Conservation (phyloP, 2,329 filamentous ascomycete species). For the Alternaria brassicae region DNA sequence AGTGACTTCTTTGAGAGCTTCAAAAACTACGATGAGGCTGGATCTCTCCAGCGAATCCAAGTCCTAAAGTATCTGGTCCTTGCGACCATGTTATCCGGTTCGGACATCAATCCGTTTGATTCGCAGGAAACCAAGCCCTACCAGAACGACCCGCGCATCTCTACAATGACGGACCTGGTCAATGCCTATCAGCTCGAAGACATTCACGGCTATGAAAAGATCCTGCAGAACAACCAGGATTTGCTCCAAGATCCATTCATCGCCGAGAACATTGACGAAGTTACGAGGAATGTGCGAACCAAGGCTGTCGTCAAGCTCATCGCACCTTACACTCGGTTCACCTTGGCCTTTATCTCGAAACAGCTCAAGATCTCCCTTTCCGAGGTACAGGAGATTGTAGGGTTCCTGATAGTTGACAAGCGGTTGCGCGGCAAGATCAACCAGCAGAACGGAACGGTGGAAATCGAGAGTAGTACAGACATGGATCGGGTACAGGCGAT, state of each 20-base stretch:
- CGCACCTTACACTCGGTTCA: constrained; percentile 93
- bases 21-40: constrained; percentile 97
- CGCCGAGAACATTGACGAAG: constrained; percentile 98
- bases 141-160: constrained; percentile 91
- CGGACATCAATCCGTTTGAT: constrained; percentile 97
- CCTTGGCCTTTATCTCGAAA: constrained; percentile 83
- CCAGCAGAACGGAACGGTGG: constrained; percentile 82
- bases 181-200: constrained; percentile 97
- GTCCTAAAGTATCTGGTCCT: constrained; percentile 96
- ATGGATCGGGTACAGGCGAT: constrained; percentile 76
- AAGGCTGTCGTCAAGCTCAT: constrained; percentile 94
- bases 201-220: constrained; percentile 87
- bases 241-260: constrained; percentile 93
- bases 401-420: constrained; percentile 89
- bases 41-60: constrained; percentile 93
- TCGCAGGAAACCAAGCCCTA: constrained; percentile 99
- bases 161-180: constrained; percentile 95
- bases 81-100: constrained; percentile 98
- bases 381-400: constrained; percentile 95
- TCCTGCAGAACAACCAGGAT: constrained; percentile 86
- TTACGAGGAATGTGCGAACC: constrained; percentile 96
- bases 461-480: constrained; percentile 78
- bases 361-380: constrained; percentile 83
- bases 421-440: constrained; percentile 89
- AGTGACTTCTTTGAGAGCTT: constrained; percentile 99